Conservation (phyloP, 2,329 filamentous ascomycete species). For the Neonectria neomacrospora region DNA sequence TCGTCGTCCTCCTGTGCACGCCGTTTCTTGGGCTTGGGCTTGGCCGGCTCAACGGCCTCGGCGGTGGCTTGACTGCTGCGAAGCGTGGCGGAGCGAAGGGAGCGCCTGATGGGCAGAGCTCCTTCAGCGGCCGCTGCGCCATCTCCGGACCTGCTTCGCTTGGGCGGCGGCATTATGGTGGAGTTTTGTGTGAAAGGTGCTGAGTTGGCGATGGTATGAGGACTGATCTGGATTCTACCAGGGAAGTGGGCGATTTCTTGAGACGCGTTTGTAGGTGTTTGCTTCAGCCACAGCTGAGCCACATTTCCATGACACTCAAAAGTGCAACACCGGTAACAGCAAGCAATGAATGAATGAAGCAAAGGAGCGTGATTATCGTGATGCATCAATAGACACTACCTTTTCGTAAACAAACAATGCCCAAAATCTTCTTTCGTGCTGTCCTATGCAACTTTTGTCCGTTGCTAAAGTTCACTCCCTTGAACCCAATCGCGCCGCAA, state of each 20-base stretch:
- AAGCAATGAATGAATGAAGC: not conserved
- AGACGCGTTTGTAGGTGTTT: constrained; percentile 20
- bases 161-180: constrained; percentile 34
- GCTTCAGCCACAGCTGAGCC: constrained; percentile 25
- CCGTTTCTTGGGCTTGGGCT: constrained; percentile 3
- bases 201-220: not conserved
- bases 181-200: not conserved
- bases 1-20: not conserved
- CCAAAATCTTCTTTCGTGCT: not conserved
- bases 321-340: not conserved
- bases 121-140: not conserved
- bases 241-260: not conserved
- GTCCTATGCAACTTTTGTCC: not conserved
- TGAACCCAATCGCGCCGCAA: not conserved
- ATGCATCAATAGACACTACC: not conserved
- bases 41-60: not conserved
- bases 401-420: not conserved
- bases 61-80: constrained; percentile 16
- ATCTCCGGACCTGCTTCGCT: constrained; percentile 21
- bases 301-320: not conserved
- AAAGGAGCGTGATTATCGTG: not conserved
- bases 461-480: not conserved
- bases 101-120: constrained; percentile 28
- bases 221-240: not conserved
- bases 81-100: constrained; percentile 29